A percentile compares a stretch with the other conserved stretches of the same genome.
phyloP scores from a whole-genome alignment of 2,329 filamentous ascomycete genomes.

The Penicillium italicum region DNA sequence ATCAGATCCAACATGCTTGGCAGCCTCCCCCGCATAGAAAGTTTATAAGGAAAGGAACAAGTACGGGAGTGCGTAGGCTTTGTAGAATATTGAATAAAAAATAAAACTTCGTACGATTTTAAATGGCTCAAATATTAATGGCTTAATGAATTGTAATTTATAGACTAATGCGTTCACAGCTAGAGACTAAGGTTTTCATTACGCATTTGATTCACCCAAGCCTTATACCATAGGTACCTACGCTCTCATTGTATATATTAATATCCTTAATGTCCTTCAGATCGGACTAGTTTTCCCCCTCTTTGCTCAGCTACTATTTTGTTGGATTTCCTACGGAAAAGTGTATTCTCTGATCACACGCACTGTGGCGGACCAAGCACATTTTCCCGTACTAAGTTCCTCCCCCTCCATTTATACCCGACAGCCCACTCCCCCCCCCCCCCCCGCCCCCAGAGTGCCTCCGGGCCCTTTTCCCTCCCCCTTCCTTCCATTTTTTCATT shows the following conservation, averaged over 20 bases:
- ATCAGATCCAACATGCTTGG: constrained; percentile 22
- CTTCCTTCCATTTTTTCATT: constrained; percentile 34
- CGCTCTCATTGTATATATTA: neutral
- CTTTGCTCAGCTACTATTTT: neutral
- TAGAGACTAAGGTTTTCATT: constrained; percentile 15
- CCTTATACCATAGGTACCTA: neutral
- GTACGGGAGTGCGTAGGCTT: neutral
- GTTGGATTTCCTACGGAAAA: constrained; percentile 2
- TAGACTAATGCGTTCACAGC: constrained; percentile 1
- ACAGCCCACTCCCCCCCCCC: constrained; percentile 2
- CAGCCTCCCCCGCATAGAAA: constrained; percentile 28
- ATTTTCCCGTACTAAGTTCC: constrained; percentile 4
- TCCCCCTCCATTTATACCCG: constrained; percentile 8
- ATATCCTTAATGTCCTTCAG: constrained; percentile 1
- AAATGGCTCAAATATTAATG: neutral
- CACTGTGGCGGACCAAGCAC: constrained; percentile 9
- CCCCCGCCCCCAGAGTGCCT: neutral
- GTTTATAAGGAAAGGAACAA: constrained; percentile 12
- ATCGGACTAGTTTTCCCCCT: neutral
- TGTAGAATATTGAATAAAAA: no score
- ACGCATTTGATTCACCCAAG: constrained; percentile 14
- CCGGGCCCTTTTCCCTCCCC: constrained; percentile 1
- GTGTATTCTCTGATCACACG: constrained; percentile 11
- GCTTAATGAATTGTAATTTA: neutral
- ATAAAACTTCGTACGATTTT: neutral